These are phyloP conservation scores for Barnettozyma salicaria DNA, from an alignment of 805 yeast species.

Conservation along the genomic window DNA sequence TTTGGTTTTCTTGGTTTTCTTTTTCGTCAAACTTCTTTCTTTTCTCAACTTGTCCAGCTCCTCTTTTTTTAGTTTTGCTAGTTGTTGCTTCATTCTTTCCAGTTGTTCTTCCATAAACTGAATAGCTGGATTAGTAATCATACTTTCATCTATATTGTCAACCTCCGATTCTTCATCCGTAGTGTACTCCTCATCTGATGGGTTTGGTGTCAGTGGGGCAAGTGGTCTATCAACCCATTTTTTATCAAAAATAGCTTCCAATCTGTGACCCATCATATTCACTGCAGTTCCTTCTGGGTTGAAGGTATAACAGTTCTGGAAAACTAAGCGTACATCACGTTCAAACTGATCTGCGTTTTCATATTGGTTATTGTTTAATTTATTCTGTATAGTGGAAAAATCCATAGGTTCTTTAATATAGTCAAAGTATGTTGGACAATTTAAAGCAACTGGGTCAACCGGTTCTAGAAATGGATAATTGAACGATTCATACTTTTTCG, in stretches of 20 bases:
- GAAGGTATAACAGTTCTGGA: constrained; percentile 83
- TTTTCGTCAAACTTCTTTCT: constrained; percentile 44
- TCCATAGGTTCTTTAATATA: constrained; percentile 93
- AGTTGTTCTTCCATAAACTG: constrained; percentile 83
- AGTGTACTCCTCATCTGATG: constrained; percentile 29
- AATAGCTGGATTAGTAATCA: constrained; percentile 82
- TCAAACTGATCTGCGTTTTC: constrained; percentile 86
- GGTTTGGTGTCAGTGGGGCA: constrained; percentile 37
- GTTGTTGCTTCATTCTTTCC: constrained; percentile 76
- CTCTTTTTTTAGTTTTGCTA: constrained; percentile 74
- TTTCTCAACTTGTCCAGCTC: constrained; percentile 62
- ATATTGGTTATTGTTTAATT: constrained; percentile 80
- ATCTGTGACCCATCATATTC: constrained; percentile 87
- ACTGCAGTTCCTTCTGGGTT: constrained; percentile 98
- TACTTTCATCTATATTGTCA: constrained; percentile 52
- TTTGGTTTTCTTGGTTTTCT: constrained; percentile 35
- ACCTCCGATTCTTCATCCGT: constrained; percentile 45
- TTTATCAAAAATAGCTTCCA: constrained; percentile 80
- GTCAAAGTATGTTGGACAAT: constrained; percentile 85
- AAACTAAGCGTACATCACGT: constrained; percentile 73
- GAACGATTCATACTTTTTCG: constrained; percentile 78
- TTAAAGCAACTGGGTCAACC: constrained; percentile 91
- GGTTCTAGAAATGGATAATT: constrained; percentile 90
- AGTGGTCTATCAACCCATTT: constrained; percentile 85
- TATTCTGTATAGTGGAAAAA: constrained; percentile 74